phyloP scores from a whole-genome alignment of 345 rosid species.

The Litchi chinensis region DNA sequence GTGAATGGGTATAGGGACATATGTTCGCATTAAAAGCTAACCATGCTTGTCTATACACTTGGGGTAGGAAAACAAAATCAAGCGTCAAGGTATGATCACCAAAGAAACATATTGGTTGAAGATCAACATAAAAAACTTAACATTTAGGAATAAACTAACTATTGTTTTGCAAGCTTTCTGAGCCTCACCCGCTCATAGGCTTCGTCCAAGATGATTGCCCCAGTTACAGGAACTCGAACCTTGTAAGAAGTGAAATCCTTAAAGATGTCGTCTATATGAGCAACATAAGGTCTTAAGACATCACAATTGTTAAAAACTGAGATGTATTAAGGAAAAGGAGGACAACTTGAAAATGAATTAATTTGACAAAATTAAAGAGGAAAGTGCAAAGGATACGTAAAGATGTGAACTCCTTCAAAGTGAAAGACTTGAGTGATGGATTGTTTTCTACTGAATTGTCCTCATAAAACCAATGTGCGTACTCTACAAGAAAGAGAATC shows the following conservation, averaged over 20 bases:
- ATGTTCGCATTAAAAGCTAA: neutral
- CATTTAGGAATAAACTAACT: neutral
- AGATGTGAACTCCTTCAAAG: constrained; percentile 88
- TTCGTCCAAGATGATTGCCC: constrained; percentile 96
- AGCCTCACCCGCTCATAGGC: constrained; percentile 85
- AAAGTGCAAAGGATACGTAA: constrained; percentile 65
- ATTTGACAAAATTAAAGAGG: constrained; percentile 4
- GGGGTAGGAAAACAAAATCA: neutral
- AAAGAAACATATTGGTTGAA: neutral
- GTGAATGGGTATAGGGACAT: neutral
- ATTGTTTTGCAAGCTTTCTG: constrained; percentile 9
- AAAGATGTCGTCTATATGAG: constrained; percentile 88
- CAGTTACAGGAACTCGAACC: constrained; percentile 95
- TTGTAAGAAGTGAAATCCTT: constrained; percentile 98
- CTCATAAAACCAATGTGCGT: constrained; percentile 97
- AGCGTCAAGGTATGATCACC: neutral
- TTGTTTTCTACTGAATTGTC: constrained; percentile 93
- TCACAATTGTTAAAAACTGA: constrained; percentile 94
- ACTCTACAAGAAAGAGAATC: constrained; percentile 93
- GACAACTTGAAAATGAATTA: neutral
- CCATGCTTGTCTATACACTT: neutral
- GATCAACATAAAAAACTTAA: neutral
- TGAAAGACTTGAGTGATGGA: constrained; percentile 84
- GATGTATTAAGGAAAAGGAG: constrained; percentile 44
- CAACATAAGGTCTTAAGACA: constrained; percentile 84